These are phyloP conservation scores for Aspergillus novoparasiticus DNA, from an alignment of 2,329 filamentous ascomycete species.

Conservation along the genomic window DNA sequence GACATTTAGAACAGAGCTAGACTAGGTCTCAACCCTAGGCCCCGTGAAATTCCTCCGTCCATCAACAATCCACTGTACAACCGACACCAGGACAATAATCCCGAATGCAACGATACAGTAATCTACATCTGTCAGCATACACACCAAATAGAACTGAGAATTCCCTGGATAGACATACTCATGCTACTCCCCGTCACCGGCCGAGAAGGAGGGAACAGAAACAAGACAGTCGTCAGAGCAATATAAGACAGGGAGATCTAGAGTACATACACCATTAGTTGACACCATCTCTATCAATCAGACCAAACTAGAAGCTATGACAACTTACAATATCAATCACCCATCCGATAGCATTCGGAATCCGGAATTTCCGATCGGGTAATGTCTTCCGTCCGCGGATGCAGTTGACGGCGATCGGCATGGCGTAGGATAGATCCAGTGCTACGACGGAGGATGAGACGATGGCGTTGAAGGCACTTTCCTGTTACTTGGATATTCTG, in stretches of 20 bases:
- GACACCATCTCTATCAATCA: background rate
- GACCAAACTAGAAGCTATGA: background rate
- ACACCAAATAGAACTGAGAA: background rate
- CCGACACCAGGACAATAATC: constrained; percentile 59
- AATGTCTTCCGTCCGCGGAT: constrained; percentile 66
- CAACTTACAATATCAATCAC: constrained; percentile 54
- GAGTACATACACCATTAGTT: constrained; percentile 29
- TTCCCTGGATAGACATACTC: constrained; percentile 50
- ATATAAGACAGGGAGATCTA: constrained; percentile 61
- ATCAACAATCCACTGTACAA: constrained; percentile 62
- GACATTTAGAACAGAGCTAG: too few relatives aligned
- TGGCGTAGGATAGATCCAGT: constrained; percentile 71
- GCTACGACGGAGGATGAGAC: constrained; percentile 71
- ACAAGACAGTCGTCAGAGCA: constrained; percentile 69
- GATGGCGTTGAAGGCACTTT: constrained; percentile 70
- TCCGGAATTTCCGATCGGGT: constrained; percentile 60
- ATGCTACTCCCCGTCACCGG: constrained; percentile 68
- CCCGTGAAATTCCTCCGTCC: constrained; percentile 62
- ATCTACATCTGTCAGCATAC: constrained; percentile 21
- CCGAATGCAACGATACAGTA: constrained; percentile 56
- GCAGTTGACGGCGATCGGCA: constrained; percentile 70
- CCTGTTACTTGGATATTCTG: constrained; percentile 3
- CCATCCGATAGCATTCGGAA: constrained; percentile 61
- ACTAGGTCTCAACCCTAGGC: constrained; percentile 38
- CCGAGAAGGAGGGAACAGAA: constrained; percentile 69